These are phyloP conservation scores for Podospora conica DNA, from an alignment of 495 filamentous ascomycete species.

Conservation along the genomic window DNA sequence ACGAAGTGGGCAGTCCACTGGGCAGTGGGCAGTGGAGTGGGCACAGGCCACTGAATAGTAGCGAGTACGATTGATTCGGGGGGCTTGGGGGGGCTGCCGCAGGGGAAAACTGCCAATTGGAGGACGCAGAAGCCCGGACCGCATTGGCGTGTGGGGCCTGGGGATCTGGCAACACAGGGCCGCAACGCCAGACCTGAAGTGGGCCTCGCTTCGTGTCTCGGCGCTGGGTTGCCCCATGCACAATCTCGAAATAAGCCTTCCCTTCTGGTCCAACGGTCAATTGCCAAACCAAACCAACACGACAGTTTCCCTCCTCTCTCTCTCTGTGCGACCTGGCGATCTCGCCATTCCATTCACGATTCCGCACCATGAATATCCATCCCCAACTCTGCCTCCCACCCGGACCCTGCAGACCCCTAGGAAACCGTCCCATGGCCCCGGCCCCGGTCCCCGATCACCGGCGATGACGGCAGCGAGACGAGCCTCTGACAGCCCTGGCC, in stretches of 20 bases:
- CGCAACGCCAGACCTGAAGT: neutral
- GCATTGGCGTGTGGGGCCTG: neutral
- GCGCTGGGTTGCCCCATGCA: neutral
- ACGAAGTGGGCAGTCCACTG: neutral
- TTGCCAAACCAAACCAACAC: neutral
- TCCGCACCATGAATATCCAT: too few species aligned
- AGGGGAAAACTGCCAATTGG: neutral
- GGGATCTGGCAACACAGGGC: neutral
- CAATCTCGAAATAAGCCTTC: neutral
- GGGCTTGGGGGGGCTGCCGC: neutral
- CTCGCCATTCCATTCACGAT: neutral
- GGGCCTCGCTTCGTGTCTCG: neutral
- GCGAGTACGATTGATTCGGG: too few species aligned
- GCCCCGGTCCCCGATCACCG: neutral
- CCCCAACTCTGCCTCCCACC: neutral
- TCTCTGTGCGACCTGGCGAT: neutral
- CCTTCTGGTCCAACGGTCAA: neutral
- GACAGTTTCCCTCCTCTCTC: neutral
- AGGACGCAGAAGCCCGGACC: neutral
- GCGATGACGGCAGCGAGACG: constrained; percentile 1
- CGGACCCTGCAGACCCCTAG: neutral
- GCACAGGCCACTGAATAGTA: too few species aligned
- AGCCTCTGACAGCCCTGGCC: neutral
- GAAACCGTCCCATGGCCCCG: neutral
- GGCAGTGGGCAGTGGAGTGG: too few species aligned